Evolutionary conservation across 2,329 filamentous ascomycete species (phyloP).

Genomic region (Dryadomyces sulphureus): DNA sequence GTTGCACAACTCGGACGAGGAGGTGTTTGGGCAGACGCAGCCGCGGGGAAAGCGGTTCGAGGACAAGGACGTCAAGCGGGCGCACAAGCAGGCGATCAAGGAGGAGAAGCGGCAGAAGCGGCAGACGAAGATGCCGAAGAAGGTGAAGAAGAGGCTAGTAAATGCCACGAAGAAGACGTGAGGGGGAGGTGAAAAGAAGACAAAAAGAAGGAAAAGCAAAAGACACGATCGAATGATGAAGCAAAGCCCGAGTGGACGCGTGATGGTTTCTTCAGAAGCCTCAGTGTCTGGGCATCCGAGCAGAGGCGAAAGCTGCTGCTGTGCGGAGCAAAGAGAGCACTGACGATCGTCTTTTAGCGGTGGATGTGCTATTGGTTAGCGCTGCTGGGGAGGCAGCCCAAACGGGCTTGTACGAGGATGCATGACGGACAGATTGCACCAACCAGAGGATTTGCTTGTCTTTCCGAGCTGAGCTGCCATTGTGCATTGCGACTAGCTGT

Average conservation of each 20-base stretch:
- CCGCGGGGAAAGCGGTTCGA: slow-evolving; percentile 13
- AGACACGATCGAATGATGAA: slow-evolving; percentile 10
- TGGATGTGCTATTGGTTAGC: background rate
- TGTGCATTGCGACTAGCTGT: too few species aligned
- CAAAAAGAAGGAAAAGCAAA: background rate
- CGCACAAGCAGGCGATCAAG: slow-evolving; percentile 81
- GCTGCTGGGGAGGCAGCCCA: too few species aligned
- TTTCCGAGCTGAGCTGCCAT: too few species aligned
- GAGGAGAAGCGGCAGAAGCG: slow-evolving; percentile 90
- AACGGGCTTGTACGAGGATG: too few species aligned
- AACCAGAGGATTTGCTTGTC: too few species aligned
- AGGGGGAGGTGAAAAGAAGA: background rate
- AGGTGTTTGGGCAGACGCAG: slow-evolving; percentile 9
- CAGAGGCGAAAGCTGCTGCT: background rate
- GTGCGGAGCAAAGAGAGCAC: slow-evolving; percentile 46
- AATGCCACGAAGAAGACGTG: slow-evolving; percentile 40
- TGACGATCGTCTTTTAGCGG: slow-evolving; percentile 22
- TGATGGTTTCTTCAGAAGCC: too few species aligned
- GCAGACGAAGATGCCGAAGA: slow-evolving; percentile 91
- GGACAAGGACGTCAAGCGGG: slow-evolving; percentile 70
- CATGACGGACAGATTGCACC: too few species aligned
- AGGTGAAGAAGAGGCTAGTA: slow-evolving; percentile 82
- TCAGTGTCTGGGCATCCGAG: background rate
- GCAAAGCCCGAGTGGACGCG: slow-evolving; percentile 5
- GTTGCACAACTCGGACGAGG: slow-evolving; percentile 22